Conservation (phyloP, 1,284 basidiomycete genomes). For the Cystobasidium slooffiae region DNA sequence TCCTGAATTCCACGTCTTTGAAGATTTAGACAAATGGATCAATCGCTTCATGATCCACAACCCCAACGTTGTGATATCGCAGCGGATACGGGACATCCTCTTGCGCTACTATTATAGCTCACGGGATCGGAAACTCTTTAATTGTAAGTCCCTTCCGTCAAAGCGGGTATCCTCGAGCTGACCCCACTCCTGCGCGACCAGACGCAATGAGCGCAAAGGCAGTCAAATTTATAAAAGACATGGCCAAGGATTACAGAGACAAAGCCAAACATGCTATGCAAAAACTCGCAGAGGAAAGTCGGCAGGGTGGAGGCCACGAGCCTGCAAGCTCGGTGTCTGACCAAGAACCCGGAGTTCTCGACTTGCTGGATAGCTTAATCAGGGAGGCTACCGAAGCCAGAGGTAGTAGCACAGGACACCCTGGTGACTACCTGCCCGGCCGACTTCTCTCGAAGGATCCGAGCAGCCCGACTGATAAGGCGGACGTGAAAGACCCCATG, state of each 20-base stretch:
- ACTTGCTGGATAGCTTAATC: conserved; percentile 55
- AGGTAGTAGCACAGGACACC: too few relatives aligned
- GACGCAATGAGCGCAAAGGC: conserved; percentile 61
- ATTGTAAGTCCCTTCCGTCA: conserved; percentile 59
- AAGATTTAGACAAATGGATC: conserved; percentile 81
- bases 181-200: conserved; percentile 1
- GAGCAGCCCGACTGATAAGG: too few relatives aligned
- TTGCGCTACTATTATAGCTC: conserved; percentile 90
- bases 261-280: not conserved
- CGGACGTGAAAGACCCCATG: conserved; percentile 44
- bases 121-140: conserved; percentile 71
- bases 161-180: not conserved
- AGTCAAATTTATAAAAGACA: conserved; percentile 80
- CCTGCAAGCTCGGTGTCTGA: conserved; percentile 12
- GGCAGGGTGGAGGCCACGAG: conserved; percentile 12
- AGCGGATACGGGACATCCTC: conserved; percentile 77
- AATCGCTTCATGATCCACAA: conserved; percentile 90
- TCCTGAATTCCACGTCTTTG: conserved; percentile 59
- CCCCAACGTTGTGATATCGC: conserved; percentile 80
- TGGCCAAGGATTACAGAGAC: conserved; percentile 62
- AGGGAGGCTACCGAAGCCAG: conserved; percentile 46
- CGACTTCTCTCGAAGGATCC: too few relatives aligned
- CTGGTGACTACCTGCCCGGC: too few relatives aligned
- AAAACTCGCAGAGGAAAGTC: conserved; percentile 49
- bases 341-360: not conserved